Base-by-base conservation (phyloP, 192 early-diverging fungal genomes). In the Rhizophlyctis rosea region DNA sequence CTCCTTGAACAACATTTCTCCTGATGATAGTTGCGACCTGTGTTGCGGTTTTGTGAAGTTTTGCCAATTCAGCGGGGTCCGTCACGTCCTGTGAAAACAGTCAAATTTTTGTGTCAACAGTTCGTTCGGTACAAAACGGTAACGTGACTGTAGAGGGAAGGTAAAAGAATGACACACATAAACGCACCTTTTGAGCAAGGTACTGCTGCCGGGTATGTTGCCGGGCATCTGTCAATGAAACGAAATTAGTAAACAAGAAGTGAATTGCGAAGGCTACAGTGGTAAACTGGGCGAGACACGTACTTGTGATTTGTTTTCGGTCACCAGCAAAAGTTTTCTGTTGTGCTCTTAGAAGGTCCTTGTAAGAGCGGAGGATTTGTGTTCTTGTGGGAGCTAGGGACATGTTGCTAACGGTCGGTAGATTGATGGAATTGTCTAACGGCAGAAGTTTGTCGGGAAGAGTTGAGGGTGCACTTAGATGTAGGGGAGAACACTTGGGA, bases 1-100 rank as follows among this genome's bases (percentile, higher is more conserved):
- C 67, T 7, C 67, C 67, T 51, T 68, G 67, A 3, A 68, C 67
- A 54, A 68, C 34, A 31, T 68, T 68, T 34, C 49, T 68, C 47
- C 67, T 50, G 21, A 68, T 61, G 47, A 68, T 68, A 30, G 50
- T 52, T 1, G 67, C 67, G 25, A 53, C 59, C 44, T 68, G 67
- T 1, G 61, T 28, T 3, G 67, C 67, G 27, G 39, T 47, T 25
- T 61, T 68, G 3, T 61, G 27, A 11, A 68, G 34, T 34, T 68
- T 51, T 23, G 32, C 59, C 24, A 68, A 3, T 47, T 52, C 30
- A 16, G 33, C 67, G 14, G 67, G 50, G 33, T 68, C 67, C 0
- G 51, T 47, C 47, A 48, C 66, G 25, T 61, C n/a, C n/a, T n/a
- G n/a, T n/a, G n/a, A n/a, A 18, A 7, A 44, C 18, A 13, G 39